These are phyloP conservation scores for Dendrothele bispora DNA, from an alignment of 768 basidiomycete species.

Conservation along the genomic window DNA sequence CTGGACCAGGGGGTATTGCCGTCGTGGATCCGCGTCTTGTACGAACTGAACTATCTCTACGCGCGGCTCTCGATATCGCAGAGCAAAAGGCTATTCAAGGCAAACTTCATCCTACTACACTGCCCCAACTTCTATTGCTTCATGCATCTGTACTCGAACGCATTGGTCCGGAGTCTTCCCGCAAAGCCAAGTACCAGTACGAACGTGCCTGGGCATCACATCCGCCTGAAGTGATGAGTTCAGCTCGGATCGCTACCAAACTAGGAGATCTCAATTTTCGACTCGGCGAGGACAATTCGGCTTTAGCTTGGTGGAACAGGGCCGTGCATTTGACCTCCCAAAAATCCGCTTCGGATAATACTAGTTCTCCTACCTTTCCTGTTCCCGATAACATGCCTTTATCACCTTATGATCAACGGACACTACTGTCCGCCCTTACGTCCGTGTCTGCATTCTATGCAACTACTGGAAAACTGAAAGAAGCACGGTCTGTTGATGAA, in stretches of 20 bases:
- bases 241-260: constrained; percentile 60
- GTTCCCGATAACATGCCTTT: constrained; percentile 43
- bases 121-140: constrained; percentile 53
- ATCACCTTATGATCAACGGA: constrained; percentile 65
- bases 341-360: constrained; percentile 18
- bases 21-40: constrained; percentile 56
- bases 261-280: constrained; percentile 65
- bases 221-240: constrained; percentile 32
- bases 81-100: constrained; percentile 36
- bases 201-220: constrained; percentile 53
- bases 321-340: constrained; percentile 49
- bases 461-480: constrained; percentile 49
- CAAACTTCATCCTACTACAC: constrained; percentile 47
- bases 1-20: constrained; percentile 35
- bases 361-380: constrained; percentile 15
- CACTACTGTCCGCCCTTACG: constrained; percentile 57
- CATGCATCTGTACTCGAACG: constrained; percentile 61
- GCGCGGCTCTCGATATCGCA: constrained; percentile 46
- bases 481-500: constrained; percentile 61
- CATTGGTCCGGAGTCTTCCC: constrained; percentile 51
- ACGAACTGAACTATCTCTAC: constrained; percentile 54
- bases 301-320: constrained; percentile 68
- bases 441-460: constrained; percentile 75
- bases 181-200: constrained; percentile 56
- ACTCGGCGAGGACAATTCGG: constrained; percentile 51